Percentiles rank a stretch among this genome's conserved stretches.
Conservation (phyloP, 2,329 filamentous ascomycete species). For the Aspergillus alliaceus region DNA sequence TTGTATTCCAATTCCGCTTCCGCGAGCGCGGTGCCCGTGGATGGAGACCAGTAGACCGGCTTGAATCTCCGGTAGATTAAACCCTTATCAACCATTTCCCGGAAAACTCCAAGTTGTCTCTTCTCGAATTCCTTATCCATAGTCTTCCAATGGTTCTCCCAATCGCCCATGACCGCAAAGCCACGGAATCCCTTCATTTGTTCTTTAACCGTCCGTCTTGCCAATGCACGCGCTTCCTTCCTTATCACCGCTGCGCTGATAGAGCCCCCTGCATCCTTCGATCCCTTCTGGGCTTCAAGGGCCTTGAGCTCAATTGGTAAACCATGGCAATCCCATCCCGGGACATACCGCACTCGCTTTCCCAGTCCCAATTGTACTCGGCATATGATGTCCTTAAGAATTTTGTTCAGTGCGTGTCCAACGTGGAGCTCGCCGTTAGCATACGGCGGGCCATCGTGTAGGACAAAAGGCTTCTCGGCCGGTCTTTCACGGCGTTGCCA, state of each 20-base stretch:
- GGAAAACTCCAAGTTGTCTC: slow-evolving; percentile 60
- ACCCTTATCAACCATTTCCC: slow-evolving; percentile 61
- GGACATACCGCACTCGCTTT: slow-evolving; percentile 74
- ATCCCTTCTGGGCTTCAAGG: slow-evolving; percentile 59
- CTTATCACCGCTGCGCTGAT: slow-evolving; percentile 51
- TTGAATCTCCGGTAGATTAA: slow-evolving; percentile 63
- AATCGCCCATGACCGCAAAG: slow-evolving; percentile 66
- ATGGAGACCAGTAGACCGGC: slow-evolving; percentile 67
- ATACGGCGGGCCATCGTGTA: slow-evolving; percentile 96
- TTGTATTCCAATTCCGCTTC: slow-evolving; percentile 67
- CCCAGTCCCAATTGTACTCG: slow-evolving; percentile 78
- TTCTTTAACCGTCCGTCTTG: slow-evolving; percentile 55
- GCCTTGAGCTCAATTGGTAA: slow-evolving; percentile 97
- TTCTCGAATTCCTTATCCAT: slow-evolving; percentile 64
- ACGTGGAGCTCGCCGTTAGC: slow-evolving; percentile 91
- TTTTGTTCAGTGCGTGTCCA: slow-evolving; percentile 94
- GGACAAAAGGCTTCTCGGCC: slow-evolving; percentile 63
- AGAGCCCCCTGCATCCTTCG: slow-evolving; percentile 23
- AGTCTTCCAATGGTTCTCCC: slow-evolving; percentile 62
- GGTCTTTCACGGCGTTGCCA: slow-evolving; percentile 70
- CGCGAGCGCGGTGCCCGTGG: slow-evolving; percentile 62
- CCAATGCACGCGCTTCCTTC: slow-evolving; percentile 55
- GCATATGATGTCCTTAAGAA: slow-evolving; percentile 91
- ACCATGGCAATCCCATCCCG: slow-evolving; percentile 97
- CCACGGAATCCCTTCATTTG: slow-evolving; percentile 61